A percentile compares a stretch with the other conserved stretches of the same genome.
These are phyloP conservation scores for Akanthomyces dipterigenus DNA, from an alignment of 2,329 filamentous ascomycete genomes.

Conservation along the genomic window DNA sequence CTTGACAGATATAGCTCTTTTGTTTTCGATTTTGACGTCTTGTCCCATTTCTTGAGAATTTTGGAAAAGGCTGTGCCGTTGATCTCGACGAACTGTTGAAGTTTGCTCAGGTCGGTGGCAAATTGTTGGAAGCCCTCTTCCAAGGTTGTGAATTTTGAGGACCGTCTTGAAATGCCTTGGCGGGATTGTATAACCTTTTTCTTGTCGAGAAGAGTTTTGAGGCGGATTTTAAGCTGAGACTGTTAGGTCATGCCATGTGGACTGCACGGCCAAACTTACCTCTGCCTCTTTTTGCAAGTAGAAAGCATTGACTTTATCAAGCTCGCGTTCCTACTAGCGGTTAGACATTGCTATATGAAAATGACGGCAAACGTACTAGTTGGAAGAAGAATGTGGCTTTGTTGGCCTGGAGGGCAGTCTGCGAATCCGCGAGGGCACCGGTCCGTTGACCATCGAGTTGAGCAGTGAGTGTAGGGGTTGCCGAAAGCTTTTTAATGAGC, in stretches of 20 bases:
- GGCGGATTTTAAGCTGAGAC: slow-evolving; percentile 76
- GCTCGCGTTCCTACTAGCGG: slow-evolving; percentile 71
- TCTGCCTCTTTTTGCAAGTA: slow-evolving; percentile 98
- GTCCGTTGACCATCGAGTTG: slow-evolving; percentile 57
- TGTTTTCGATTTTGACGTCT: slow-evolving; percentile 97
- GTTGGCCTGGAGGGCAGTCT: slow-evolving; percentile 87
- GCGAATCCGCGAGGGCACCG: slow-evolving; percentile 58
- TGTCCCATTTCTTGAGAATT: slow-evolving; percentile 99
- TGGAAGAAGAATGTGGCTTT: slow-evolving; percentile 99
- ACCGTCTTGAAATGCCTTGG: slow-evolving; percentile 73
- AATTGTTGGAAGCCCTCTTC: slow-evolving; percentile 98
- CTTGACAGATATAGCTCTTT: slow-evolving; percentile 95
- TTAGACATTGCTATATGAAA: slow-evolving; percentile 30
- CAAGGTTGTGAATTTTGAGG: slow-evolving; percentile 87
- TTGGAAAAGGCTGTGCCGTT: slow-evolving; percentile 98
- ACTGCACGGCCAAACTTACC: slow-evolving; percentile 44
- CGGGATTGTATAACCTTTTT: slow-evolving; percentile 85
- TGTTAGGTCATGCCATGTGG: background rate
- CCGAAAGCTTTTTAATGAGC: slow-evolving; percentile 97
- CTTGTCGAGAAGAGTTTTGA: slow-evolving; percentile 90
- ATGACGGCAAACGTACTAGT: slow-evolving; percentile 53
- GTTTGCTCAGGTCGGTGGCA: slow-evolving; percentile 90
- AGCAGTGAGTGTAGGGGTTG: slow-evolving; percentile 75
- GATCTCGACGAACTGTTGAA: slow-evolving; percentile 97
- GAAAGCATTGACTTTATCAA: slow-evolving; percentile 97